Base-by-base conservation (phyloP, 768 basidiomycete species). In the Sarcodon aspratus region DNA sequence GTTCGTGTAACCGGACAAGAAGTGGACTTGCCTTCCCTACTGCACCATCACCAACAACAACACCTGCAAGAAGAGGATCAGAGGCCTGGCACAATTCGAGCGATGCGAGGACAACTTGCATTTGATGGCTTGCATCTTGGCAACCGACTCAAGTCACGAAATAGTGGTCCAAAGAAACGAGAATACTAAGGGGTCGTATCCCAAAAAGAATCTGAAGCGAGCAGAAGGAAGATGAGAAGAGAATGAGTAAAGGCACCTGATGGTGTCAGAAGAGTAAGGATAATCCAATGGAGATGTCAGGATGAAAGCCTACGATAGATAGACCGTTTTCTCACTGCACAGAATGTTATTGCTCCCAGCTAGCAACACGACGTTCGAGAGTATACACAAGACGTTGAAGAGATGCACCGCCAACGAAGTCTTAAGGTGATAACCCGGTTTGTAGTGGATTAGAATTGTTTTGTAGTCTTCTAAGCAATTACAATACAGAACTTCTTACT, bases 31-130 rank as follows among this genome's bases (percentile, higher is more conserved):
- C 92, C 87, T 96, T 97, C 65, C 94, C 94, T 58, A 96, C 94
- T 51, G 94, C 94, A 79, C 94, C 94, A 73, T 97, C 94, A 62
- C 93, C 93, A 47, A 97, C 93, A 61, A 97, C 93, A 68, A 97
- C 93, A 75, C 92, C 93, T 95, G 63, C 45, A 45, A 38, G 54
- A 57, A 50, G 38, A 50, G 59, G 73, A 69, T 61, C 55, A 51
- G 49, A 54, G 46, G n/a, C 48, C 45, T 58, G 48, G 46, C 49
- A 48, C 45, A 37, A 49, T 48, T 44, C 36, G 46, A 53, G 44
- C 47, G 38, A 8, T 27, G 21, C 54, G 33, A 50, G 18, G 34
- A 48, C n/a, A 49, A 69, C 80, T 53, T 58, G 88, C 89, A 92
- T 78, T 92, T 91, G 62, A 91, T 92, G 63, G 88, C 85, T 74